Evolutionary conservation across 2,329 filamentous ascomycete species (phyloP).

Genomic region (Clarireedia sp.): DNA sequence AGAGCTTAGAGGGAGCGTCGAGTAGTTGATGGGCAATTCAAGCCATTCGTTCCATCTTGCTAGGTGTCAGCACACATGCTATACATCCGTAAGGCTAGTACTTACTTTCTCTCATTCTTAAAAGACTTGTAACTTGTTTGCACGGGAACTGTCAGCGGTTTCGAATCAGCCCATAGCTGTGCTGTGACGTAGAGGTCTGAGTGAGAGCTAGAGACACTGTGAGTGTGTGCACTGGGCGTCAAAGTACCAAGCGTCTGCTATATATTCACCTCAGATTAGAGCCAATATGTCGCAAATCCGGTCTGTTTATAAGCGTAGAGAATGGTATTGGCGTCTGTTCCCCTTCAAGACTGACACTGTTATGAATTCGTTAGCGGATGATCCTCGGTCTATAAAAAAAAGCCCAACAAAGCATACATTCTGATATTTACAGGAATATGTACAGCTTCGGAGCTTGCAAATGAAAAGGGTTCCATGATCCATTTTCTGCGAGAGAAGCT

Average conservation of each 20-base stretch:
- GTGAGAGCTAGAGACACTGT: constrained; percentile 46
- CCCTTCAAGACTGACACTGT: constrained; percentile 67
- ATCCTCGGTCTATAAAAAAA: background rate
- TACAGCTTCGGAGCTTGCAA: constrained; percentile 81
- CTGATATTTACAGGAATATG: constrained; percentile 62
- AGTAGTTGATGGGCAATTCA: constrained; percentile 75
- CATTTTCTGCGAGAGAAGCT: constrained; percentile 18
- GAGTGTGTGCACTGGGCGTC: background rate
- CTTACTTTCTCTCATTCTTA: constrained; percentile 58
- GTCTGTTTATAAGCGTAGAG: constrained; percentile 69
- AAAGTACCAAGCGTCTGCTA: background rate
- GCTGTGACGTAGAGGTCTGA: constrained; percentile 91
- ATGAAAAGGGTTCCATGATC: constrained; percentile 88
- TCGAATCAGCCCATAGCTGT: constrained; percentile 93
- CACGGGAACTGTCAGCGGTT: constrained; percentile 82
- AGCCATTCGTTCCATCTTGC: constrained; percentile 96
- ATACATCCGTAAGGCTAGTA: background rate
- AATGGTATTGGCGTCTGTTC: constrained; percentile 66
- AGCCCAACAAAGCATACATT: constrained; percentile 38
- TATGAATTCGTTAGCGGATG: constrained; percentile 21
- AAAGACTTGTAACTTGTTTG: constrained; percentile 93
- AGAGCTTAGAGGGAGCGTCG: constrained; percentile 70
- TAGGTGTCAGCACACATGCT: constrained; percentile 14
- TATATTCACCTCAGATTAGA: constrained; percentile 64
- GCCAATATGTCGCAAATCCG: constrained; percentile 78